A percentile compares a stretch with the other conserved stretches of the same genome.
phyloP scores from a whole-genome alignment of 352 stramenopile genomes.

The Thalassiosira mediterranea region DNA sequence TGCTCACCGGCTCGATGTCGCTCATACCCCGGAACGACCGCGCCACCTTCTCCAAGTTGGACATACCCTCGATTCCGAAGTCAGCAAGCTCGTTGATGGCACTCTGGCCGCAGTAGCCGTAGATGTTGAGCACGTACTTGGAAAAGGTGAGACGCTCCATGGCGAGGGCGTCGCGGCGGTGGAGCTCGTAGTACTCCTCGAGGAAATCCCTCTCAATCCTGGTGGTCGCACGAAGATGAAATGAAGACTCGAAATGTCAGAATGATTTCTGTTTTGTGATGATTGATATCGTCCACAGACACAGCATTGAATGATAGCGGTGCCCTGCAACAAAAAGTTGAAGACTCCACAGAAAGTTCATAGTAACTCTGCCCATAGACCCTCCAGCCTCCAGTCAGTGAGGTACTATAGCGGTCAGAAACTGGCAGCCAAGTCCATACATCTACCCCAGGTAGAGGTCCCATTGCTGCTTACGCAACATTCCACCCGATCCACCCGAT shows the following conservation, averaged over 20 bases:
- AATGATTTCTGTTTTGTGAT: background rate
- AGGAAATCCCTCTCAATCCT: constrained; percentile 76
- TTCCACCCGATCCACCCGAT: no score
- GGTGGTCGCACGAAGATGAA: background rate
- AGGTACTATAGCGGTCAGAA: no score
- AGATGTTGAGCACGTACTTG: constrained; percentile 77
- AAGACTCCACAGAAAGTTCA: no score
- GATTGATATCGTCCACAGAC: background rate
- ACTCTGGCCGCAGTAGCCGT: constrained; percentile 81
- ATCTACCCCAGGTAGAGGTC: no score
- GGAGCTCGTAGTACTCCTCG: constrained; percentile 78
- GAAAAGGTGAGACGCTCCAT: constrained; percentile 79
- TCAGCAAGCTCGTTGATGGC: constrained; percentile 80
- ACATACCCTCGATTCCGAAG: constrained; percentile 58
- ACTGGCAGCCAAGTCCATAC: no score
- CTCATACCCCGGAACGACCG: constrained; percentile 58
- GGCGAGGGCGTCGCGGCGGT: constrained; percentile 78
- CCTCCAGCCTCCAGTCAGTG: no score
- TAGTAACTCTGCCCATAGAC: no score
- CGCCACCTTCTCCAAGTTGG: constrained; percentile 67
- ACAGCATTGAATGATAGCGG: background rate
- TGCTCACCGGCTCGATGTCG: constrained; percentile 47
- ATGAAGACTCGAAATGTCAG: background rate
- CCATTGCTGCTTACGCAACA: no score
- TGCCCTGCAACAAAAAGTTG: background rate